phyloP scores from a whole-genome alignment of 75 land plant genomes.

The Isoetes taiwanensis region DNA sequence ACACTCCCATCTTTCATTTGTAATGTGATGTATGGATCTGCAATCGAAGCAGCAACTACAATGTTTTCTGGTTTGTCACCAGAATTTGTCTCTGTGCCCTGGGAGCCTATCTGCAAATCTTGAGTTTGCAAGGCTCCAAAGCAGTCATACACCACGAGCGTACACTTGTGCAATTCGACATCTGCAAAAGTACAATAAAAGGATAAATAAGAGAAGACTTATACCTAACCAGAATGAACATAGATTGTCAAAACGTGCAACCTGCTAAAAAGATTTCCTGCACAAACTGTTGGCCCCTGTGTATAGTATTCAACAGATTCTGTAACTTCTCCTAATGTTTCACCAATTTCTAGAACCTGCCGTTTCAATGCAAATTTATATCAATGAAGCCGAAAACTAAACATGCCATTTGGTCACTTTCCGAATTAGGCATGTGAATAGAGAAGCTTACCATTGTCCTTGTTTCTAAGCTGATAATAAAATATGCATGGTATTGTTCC shows the following conservation, averaged over 20 bases:
- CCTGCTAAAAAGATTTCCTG: slow-evolving; percentile 97
- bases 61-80: slow-evolving; percentile 21
- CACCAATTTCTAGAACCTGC: slow-evolving; percentile 93
- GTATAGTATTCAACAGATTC: slow-evolving; percentile 91
- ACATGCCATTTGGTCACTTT: not conserved
- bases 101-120: slow-evolving; percentile 41
- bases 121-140: slow-evolving; percentile 82
- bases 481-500: slow-evolving; percentile 91
- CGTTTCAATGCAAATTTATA: not conserved
- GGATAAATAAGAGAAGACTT: too few species aligned
- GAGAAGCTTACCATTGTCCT: slow-evolving; percentile 64
- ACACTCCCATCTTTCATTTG: slow-evolving; percentile 81
- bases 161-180: slow-evolving; percentile 76
- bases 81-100: slow-evolving; percentile 20
- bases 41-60: slow-evolving; percentile 57
- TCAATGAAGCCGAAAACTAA: not conserved
- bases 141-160: slow-evolving; percentile 71
- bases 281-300: slow-evolving; percentile 71
- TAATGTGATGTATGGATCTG: slow-evolving; percentile 88
- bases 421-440: not conserved
- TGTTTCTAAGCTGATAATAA: slow-evolving; percentile 79
- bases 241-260: too few species aligned
- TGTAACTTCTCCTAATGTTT: slow-evolving; percentile 79
- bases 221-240: too few species aligned
- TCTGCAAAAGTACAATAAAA: slow-evolving; percentile 24